Base-by-base conservation (phyloP, 2,329 filamentous ascomycete species). In the Hawksworthiomyces lignivorus region DNA sequence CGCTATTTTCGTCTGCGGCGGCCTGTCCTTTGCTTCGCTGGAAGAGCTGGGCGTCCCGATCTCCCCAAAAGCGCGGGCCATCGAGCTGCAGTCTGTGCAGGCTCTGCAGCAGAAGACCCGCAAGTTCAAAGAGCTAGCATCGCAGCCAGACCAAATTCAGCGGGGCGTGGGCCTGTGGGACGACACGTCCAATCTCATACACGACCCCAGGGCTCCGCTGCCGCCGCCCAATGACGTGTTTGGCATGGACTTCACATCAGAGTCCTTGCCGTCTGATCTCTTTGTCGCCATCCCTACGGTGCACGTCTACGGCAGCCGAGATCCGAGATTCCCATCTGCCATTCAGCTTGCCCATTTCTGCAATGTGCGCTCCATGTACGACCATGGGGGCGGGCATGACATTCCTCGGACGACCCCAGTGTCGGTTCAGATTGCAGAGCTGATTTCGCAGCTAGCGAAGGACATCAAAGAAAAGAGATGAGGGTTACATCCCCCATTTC, bases 1-100 rank as follows among this genome's bases (percentile, higher is more conserved):
- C 5, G 65, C 59, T 38, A 50, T 67, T 24, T 67, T 68, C 48
- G 52, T 67, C 30, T 62, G 62, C 46, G 64, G 64, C 26, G 57
- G 57, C 8, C 33, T 68, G 29, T 57, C 63, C 10, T 53, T 67
- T 22, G 44, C 48, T 5, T 53, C 53, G 15, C 52, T 64, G 2
- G 58, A 56, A 27, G 58, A 62, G 26, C 53, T 68, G 5, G 61
- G 58, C 6, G 51, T 63, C 2, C 42, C 48, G 2, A 54, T 66
- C 1, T 48, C 62, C 11, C 45, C 50, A 10, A 49, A 51, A 18
- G 62, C 63, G 3, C 52, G 56, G 29, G 54, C 52, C 3, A 39
- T 63, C 18, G 54, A 58, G 44, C 48, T 51, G 7, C 42, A 44
- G 41, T 58, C 58, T 4, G 47, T 45, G 4, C 34, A 31, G 14